Evolutionary conservation across 2,329 filamentous ascomycete genomes (phyloP).

Genomic region (Cladosporium cucumerinum): DNA sequence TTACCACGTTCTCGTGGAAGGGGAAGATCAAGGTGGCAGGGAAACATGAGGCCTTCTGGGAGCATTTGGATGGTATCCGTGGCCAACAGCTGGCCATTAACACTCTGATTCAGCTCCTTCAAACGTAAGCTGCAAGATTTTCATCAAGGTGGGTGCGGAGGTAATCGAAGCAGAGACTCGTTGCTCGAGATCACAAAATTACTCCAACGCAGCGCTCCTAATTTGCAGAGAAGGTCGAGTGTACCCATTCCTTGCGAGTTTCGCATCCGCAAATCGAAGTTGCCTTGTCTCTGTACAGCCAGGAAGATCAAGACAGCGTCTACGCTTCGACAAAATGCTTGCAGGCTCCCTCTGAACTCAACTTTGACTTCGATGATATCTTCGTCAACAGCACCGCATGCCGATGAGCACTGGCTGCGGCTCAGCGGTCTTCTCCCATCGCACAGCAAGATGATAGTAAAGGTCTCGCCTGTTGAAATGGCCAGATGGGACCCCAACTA

Average conservation of each 20-base stretch:
- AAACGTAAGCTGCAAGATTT: background rate
- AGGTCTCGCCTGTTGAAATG: background rate
- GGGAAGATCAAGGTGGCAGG: background rate
- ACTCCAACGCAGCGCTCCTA: background rate
- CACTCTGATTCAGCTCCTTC: background rate
- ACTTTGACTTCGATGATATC: background rate
- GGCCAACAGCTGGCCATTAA: background rate
- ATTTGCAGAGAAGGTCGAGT: background rate
- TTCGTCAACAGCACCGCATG: background rate
- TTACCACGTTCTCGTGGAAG: background rate
- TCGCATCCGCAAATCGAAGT: background rate
- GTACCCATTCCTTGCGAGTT: background rate
- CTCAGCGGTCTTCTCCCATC: background rate
- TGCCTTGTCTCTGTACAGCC: background rate
- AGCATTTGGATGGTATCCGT: background rate
- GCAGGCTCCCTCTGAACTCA: background rate
- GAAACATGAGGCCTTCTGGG: constrained; percentile 1
- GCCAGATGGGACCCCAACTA: background rate
- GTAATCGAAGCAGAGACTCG: background rate
- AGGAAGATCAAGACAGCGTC: background rate
- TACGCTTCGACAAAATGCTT: background rate
- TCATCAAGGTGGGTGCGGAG: background rate
- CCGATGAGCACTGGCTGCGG: background rate
- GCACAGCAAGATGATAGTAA: background rate
- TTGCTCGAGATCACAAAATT: background rate